Conservation (phyloP, 2,329 filamentous ascomycete species). For the Aspergillus fumigatus region DNA sequence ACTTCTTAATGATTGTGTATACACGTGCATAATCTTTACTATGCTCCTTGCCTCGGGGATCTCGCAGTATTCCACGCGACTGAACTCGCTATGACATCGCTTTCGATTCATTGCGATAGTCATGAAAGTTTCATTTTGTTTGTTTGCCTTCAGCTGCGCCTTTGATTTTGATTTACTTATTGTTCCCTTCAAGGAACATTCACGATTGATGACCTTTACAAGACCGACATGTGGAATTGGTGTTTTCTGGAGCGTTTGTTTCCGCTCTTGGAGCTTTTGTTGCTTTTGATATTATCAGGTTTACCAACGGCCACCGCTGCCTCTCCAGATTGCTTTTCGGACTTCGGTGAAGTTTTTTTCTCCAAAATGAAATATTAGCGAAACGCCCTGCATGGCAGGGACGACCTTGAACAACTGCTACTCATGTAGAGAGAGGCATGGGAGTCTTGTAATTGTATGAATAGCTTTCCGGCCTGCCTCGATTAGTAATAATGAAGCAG, state of each 20-base stretch:
- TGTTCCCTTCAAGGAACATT: constrained; percentile 4
- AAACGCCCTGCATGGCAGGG: not conserved
- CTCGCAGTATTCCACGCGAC: constrained; percentile 2
- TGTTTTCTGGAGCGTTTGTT: constrained; percentile 11
- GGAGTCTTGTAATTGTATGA: not conserved
- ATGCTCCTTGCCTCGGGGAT: constrained; percentile 9
- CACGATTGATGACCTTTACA: constrained; percentile 20
- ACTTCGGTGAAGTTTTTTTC: not conserved
- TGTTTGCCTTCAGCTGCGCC: constrained; percentile 2
- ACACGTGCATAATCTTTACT: constrained; percentile 23
- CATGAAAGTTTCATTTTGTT: not conserved
- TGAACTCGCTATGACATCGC: not conserved
- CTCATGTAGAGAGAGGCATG: not conserved
- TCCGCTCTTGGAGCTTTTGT: not conserved
- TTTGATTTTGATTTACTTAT: constrained; percentile 2
- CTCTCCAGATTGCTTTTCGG: not conserved
- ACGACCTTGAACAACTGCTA: not conserved
- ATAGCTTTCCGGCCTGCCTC: not conserved
- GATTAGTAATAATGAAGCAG: not conserved
- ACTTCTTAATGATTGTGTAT: constrained; percentile 13
- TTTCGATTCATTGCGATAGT: constrained; percentile 4
- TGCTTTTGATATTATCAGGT: not conserved
- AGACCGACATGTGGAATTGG: constrained; percentile 10
- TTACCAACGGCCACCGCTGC: not conserved
- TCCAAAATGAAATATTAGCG: not conserved